phyloP scores from a whole-genome alignment of 768 basidiomycete genomes.

The Collybia mongolica region DNA sequence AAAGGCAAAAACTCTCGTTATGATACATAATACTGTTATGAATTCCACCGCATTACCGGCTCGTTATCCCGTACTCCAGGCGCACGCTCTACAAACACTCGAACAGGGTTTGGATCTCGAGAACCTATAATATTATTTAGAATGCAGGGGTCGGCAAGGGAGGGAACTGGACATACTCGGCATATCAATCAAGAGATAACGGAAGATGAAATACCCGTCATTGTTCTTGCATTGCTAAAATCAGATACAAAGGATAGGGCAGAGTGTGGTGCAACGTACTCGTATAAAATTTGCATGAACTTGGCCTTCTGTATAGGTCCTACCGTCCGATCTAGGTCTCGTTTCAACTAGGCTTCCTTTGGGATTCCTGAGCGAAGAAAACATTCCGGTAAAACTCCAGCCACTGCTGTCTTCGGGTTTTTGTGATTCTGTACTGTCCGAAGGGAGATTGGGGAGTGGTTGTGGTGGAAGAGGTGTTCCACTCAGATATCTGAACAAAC shows the following conservation, averaged over 20 bases:
- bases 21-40: slow-evolving; percentile 15
- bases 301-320: slow-evolving; percentile 69
- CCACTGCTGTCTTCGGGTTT: slow-evolving; percentile 34
- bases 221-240: slow-evolving; percentile 48
- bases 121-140: slow-evolving; percentile 45
- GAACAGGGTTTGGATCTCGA: slow-evolving; percentile 55
- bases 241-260: neutral
- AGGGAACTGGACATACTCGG: slow-evolving; percentile 55
- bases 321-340: slow-evolving; percentile 31
- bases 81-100: slow-evolving; percentile 69
- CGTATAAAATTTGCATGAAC: slow-evolving; percentile 77
- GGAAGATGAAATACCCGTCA: slow-evolving; percentile 75
- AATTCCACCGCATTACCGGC: slow-evolving; percentile 67
- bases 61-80: slow-evolving; percentile 70
- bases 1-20: slow-evolving; percentile 20
- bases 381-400: slow-evolving; percentile 65
- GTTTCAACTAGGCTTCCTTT: slow-evolving; percentile 27
- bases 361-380: slow-evolving; percentile 57
- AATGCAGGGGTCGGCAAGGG: slow-evolving; percentile 5
- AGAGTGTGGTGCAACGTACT: slow-evolving; percentile 38
- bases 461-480: slow-evolving; percentile 52
- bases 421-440: slow-evolving; percentile 22
- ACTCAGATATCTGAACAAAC: slow-evolving; percentile 70
- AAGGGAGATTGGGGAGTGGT: slow-evolving; percentile 27
- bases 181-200: slow-evolving; percentile 76